Evolutionary conservation across 106 monocot genomes (phyloP).

Genomic region (Dendrobium nobile): DNA sequence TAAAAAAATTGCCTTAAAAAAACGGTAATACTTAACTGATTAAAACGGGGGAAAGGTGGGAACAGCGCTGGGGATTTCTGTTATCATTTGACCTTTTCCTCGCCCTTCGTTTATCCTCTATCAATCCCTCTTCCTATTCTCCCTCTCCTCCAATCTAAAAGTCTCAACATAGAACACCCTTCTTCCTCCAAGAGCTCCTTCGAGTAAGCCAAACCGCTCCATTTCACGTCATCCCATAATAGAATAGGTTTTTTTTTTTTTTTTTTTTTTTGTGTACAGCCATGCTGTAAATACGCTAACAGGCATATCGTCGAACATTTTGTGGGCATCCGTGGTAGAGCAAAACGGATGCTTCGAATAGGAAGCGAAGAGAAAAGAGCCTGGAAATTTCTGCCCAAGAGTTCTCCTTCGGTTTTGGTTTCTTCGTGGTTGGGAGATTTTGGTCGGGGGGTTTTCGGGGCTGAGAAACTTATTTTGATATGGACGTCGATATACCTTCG

Average conservation of each 20-base stretch:
- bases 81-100: too few relatives aligned
- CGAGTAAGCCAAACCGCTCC: neutral
- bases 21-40: too few relatives aligned
- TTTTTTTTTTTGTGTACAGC: neutral
- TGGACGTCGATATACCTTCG: constrained; percentile 11
- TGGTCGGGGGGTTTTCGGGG: neutral
- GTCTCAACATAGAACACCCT: neutral
- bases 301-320: neutral
- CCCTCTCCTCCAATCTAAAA: neutral
- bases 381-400: neutral
- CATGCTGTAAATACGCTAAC: neutral
- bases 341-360: neutral
- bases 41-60: too few relatives aligned
- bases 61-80: too few relatives aligned
- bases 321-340: neutral
- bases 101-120: too few relatives aligned
- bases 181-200: neutral
- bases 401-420: neutral
- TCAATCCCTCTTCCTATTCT: neutral
- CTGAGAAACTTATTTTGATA: neutral
- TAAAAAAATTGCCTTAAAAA: too few relatives aligned
- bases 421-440: neutral
- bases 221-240: neutral
- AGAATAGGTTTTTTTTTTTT: neutral
- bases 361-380: neutral